These are phyloP conservation scores for Candida odintsovae DNA, from an alignment of 805 yeast species.

Conservation along the genomic window DNA sequence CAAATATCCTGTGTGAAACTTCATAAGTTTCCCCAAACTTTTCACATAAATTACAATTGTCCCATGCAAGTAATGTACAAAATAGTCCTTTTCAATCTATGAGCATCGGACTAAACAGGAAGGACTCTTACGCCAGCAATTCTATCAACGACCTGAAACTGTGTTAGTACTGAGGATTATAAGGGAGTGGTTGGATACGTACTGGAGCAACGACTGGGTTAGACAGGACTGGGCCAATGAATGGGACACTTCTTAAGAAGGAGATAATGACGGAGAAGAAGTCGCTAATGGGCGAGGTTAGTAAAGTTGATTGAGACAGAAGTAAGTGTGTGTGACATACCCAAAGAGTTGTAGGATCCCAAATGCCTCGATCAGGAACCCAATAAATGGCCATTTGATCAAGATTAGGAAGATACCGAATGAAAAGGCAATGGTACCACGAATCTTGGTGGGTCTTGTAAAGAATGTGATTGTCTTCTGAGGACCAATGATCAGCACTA, in stretches of 20 bases:
- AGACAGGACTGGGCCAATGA: constrained; percentile 79
- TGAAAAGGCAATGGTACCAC: constrained; percentile 78
- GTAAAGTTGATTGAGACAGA: background rate
- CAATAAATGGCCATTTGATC: constrained; percentile 70
- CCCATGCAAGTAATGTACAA: background rate
- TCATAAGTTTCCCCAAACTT: no score
- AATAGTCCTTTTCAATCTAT: background rate
- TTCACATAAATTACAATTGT: no score
- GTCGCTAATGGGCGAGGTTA: constrained; percentile 40
- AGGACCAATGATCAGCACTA: constrained; percentile 81
- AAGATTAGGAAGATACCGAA: constrained; percentile 74
- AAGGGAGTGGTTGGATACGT: constrained; percentile 2
- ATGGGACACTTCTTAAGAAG: constrained; percentile 81
- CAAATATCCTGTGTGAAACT: no score
- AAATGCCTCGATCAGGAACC: constrained; percentile 76
- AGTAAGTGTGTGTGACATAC: constrained; percentile 7
- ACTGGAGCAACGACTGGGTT: constrained; percentile 79
- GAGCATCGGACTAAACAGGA: constrained; percentile 41
- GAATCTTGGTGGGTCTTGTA: constrained; percentile 77
- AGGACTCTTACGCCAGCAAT: constrained; percentile 63
- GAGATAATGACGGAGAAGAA: constrained; percentile 85
- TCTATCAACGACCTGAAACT: constrained; percentile 39
- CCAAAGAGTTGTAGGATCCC: constrained; percentile 89
- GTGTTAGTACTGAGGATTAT: constrained; percentile 1
- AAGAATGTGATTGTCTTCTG: constrained; percentile 78